Evolutionary conservation across 805 yeast species (phyloP), one percentile per base, ranked within the genome.

Genomic region (Torulaspora franciscae): DNA sequence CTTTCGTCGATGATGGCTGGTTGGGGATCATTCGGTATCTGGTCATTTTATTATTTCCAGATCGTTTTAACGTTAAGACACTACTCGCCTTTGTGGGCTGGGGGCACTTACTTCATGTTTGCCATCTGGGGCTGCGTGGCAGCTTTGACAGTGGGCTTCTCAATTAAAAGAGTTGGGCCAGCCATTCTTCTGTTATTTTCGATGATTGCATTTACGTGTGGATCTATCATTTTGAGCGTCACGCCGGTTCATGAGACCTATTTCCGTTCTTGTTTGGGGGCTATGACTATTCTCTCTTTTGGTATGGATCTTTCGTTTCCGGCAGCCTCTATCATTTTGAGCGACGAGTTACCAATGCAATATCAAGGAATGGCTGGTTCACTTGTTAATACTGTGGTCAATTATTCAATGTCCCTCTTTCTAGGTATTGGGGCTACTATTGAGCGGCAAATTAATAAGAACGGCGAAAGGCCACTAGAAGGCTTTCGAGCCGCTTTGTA

Each of bases 221-320:
- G 81, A 1, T 57, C 66, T 25, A 56, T 77, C 2, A 57, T 79
- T 54, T 59, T 75, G 22, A 74, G 79, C 0, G 67, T 79, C 0
- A 66, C 72, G 40, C 84, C 85, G 0, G 70, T 71, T 2, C 52
- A 70, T 39, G 81, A 81, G 57, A 66, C 72, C 0, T 82, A 72
- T 58, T 82, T 80, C 76, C 70, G 74, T 8, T 70, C 75, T 38
- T 62, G 76, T 4, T 74, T 83, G 59, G 77, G 79, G 2, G 69
- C 77, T 13, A 62, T 70, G 56, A 56, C 78, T 23, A 61, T 81
- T 10, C 69, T 74, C 10, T 72, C 79, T 1, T 78, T 77, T 72
- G 89, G 83, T 1, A 80, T 82, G 84, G 87, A 82, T 57, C 68
- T 78, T 59, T 73, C 80, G 42, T 82, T 81, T 62, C 88, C 88